These are phyloP conservation scores for Heliamphora pulchella DNA, from an alignment of 179 eudicot genomes.

Conservation along the genomic window DNA sequence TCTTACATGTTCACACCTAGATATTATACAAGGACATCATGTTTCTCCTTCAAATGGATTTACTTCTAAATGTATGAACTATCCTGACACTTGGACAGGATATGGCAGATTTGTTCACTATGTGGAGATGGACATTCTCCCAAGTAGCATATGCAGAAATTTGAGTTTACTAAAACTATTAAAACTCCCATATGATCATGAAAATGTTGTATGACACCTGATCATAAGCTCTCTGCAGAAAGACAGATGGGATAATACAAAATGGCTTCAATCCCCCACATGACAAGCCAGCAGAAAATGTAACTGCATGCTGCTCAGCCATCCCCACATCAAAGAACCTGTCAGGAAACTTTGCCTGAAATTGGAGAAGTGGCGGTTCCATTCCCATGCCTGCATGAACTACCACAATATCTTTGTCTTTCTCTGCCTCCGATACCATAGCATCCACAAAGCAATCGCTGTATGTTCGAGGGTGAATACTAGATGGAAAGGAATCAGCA, in stretches of 20 bases:
- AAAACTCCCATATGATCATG: too few species aligned
- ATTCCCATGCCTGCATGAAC: conserved; percentile 78
- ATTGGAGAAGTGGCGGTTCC: conserved; percentile 46
- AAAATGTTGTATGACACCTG: too few species aligned
- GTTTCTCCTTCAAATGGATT: too few species aligned
- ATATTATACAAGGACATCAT: too few species aligned
- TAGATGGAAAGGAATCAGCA: conserved; percentile 24
- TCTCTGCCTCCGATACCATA: conserved; percentile 49
- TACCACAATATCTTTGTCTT: conserved; percentile 68
- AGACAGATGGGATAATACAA: conserved; percentile 81
- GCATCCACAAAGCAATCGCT: conserved; percentile 66
- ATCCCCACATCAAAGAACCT: conserved; percentile 80
- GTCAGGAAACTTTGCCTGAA: conserved; percentile 58
- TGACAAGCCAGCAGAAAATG: conserved; percentile 83
- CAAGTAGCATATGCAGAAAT: too few species aligned
- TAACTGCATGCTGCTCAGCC: conserved; percentile 94
- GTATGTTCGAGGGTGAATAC: conserved; percentile 42
- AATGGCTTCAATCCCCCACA: conserved; percentile 93
- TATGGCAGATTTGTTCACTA: too few species aligned
- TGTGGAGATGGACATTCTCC: too few species aligned
- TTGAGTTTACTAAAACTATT: too few species aligned
- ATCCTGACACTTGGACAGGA: too few species aligned
- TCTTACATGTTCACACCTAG: too few species aligned
- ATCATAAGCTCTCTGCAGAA: conserved; percentile 84
- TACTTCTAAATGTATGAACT: too few species aligned